Conservation (phyloP, 495 filamentous ascomycete genomes). For the Tetracladium setigerum region DNA sequence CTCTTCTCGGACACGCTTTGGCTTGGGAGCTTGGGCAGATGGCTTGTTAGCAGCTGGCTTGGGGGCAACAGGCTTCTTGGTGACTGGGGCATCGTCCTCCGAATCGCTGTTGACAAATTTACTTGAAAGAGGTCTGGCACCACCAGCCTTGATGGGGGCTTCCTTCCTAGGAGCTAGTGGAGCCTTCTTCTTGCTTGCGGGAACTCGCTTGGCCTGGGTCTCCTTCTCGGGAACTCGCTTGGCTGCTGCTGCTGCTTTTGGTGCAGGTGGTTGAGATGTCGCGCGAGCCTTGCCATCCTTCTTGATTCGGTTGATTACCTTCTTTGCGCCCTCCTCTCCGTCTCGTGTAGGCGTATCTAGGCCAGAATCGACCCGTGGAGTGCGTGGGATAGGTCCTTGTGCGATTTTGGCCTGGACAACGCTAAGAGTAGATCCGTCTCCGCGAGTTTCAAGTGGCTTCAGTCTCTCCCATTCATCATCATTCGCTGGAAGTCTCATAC, state of each 20-base stretch:
- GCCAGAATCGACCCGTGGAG: constrained; percentile 46
- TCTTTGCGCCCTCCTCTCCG: constrained; percentile 50
- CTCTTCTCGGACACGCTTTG: constrained; percentile 25
- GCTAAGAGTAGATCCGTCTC: constrained; percentile 74
- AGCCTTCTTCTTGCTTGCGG: constrained; percentile 49
- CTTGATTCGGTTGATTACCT: constrained; percentile 33
- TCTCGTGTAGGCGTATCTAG: constrained; percentile 22
- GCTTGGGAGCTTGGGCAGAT: constrained; percentile 22
- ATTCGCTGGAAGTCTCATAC: constrained; percentile 59
- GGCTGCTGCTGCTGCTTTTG: constrained; percentile 43
- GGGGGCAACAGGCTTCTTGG: constrained; percentile 23
- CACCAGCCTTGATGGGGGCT: constrained; percentile 42
- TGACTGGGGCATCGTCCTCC: constrained; percentile 48
- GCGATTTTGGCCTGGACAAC: constrained; percentile 57
- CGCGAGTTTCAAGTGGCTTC: constrained; percentile 64
- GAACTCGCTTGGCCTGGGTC: constrained; percentile 51
- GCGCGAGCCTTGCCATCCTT: constrained; percentile 47
- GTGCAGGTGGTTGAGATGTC: constrained; percentile 37
- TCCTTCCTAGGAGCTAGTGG: constrained; percentile 37
- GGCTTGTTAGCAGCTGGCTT: constrained; percentile 24
- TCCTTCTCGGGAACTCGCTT: constrained; percentile 57
- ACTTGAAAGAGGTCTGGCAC: constrained; percentile 54
- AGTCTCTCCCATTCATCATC: constrained; percentile 78
- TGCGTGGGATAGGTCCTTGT: constrained; percentile 43
- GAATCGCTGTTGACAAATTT: constrained; percentile 74